Evolutionary conservation across 129 eudicot species (phyloP).

Genomic region (Centella asiatica): DNA sequence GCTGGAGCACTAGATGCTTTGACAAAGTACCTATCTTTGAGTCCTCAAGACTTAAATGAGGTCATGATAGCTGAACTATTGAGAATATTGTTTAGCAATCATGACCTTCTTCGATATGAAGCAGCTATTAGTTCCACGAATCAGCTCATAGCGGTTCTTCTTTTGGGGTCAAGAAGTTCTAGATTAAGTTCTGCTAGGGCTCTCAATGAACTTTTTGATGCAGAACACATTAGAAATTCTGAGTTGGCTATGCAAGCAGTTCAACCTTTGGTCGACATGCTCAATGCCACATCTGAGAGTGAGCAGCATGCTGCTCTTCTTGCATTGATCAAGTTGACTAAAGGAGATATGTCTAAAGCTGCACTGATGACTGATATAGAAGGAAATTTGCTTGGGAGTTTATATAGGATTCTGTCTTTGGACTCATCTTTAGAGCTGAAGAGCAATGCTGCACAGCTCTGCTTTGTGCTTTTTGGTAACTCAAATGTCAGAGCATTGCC

Average conservation of each 20-base stretch:
- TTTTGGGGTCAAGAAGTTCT: slow-evolving; percentile 62
- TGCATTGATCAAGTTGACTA: slow-evolving; percentile 47
- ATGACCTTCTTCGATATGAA: slow-evolving; percentile 51
- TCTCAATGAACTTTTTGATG: slow-evolving; percentile 51
- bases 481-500: slow-evolving; percentile 45
- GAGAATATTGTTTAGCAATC: slow-evolving; percentile 51
- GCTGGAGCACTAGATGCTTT: slow-evolving; percentile 68
- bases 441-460: slow-evolving; percentile 55
- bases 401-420: slow-evolving; percentile 40
- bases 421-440: slow-evolving; percentile 37
- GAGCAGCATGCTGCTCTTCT: slow-evolving; percentile 59
- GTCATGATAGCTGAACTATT: slow-evolving; percentile 54
- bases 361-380: slow-evolving; percentile 40
- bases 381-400: slow-evolving; percentile 47
- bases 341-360: slow-evolving; percentile 33
- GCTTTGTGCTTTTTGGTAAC: slow-evolving; percentile 46
- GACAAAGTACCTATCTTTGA: slow-evolving; percentile 56
- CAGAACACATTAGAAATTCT: slow-evolving; percentile 50
- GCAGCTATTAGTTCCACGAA: slow-evolving; percentile 43
- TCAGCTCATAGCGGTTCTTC: slow-evolving; percentile 78
- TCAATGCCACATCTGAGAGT: slow-evolving; percentile 40
- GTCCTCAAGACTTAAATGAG: slow-evolving; percentile 67
- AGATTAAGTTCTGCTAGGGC: slow-evolving; percentile 71
- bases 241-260: slow-evolving; percentile 50
- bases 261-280: slow-evolving; percentile 69